phyloP scores from a whole-genome alignment of 139 green algal species.

The Nannochloris sp. region DNA sequence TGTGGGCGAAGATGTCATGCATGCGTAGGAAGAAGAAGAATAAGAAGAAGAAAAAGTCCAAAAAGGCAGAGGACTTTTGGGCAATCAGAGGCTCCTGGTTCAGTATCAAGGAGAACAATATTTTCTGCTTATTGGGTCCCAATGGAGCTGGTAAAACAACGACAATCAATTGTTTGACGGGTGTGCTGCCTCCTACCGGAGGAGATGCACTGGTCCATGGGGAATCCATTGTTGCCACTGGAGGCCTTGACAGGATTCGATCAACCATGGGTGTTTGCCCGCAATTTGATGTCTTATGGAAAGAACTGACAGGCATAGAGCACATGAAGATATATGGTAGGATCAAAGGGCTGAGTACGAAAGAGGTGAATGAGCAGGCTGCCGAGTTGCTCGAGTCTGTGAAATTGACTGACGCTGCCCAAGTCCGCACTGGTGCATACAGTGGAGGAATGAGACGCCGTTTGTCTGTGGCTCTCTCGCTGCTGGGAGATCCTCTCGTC shows the following conservation, averaged over 20 bases:
- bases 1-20: background rate
- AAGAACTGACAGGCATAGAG: slow-evolving; percentile 73
- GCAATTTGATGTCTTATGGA: slow-evolving; percentile 96
- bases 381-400: slow-evolving; percentile 26
- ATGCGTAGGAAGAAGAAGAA: background rate
- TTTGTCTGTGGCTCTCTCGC: slow-evolving; percentile 75
- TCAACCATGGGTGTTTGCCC: slow-evolving; percentile 77
- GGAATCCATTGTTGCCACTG: slow-evolving; percentile 46
- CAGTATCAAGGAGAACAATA: slow-evolving; percentile 52
- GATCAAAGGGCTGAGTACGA: slow-evolving; percentile 55
- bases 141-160: slow-evolving; percentile 71
- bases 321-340: slow-evolving; percentile 82
- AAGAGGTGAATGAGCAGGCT: background rate
- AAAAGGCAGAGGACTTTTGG: slow-evolving; percentile 43
- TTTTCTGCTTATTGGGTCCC: slow-evolving; percentile 78
- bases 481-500: slow-evolving; percentile 83
- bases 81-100: slow-evolving; percentile 77
- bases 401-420: slow-evolving; percentile 40
- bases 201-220: slow-evolving; percentile 76
- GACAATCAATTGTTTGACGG: slow-evolving; percentile 85
- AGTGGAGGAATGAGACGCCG: slow-evolving; percentile 76
- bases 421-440: slow-evolving; percentile 37
- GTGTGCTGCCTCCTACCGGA: slow-evolving; percentile 36
- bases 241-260: slow-evolving; percentile 60
- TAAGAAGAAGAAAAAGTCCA: background rate